A percentile compares a stretch with the other conserved stretches of the same genome.
Conservation (phyloP, 1,284 basidiomycete genomes). For the Malassezia pachydermatis region DNA sequence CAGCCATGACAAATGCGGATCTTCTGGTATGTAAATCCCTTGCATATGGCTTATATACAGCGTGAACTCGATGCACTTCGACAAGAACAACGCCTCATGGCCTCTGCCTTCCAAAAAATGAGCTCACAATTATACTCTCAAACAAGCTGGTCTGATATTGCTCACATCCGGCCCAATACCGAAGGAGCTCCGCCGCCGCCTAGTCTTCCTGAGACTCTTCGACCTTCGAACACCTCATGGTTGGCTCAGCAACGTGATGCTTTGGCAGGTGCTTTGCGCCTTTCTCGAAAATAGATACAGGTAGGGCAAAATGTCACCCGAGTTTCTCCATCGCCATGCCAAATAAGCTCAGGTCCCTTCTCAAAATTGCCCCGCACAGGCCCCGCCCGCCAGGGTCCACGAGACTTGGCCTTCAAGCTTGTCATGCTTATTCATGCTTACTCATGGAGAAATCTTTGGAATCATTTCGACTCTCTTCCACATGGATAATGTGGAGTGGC, state of each 20-base stretch:
- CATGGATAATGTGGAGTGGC: not conserved
- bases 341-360: no score
- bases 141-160: constrained; percentile 1
- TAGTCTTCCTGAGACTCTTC: not conserved
- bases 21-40: not conserved
- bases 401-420: no score
- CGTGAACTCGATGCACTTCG: constrained; percentile 15
- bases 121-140: constrained; percentile 8
- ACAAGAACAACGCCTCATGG: constrained; percentile 13
- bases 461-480: not conserved
- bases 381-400: not conserved
- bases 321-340: no score
- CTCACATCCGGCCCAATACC: no score
- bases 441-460: constrained; percentile 7
- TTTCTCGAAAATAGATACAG: no score
- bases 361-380: no score
- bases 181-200: no score
- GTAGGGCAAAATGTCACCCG: no score
- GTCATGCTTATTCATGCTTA: no score
- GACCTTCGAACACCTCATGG: constrained; percentile 12
- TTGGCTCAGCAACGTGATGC: constrained; percentile 13
- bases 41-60: not conserved
- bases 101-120: constrained; percentile 14
- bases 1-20: not conserved
- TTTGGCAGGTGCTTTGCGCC: constrained; percentile 4